Evolutionary conservation across 768 basidiomycete genomes (phyloP).

Genomic region (Kwoniella mangroviensis): DNA sequence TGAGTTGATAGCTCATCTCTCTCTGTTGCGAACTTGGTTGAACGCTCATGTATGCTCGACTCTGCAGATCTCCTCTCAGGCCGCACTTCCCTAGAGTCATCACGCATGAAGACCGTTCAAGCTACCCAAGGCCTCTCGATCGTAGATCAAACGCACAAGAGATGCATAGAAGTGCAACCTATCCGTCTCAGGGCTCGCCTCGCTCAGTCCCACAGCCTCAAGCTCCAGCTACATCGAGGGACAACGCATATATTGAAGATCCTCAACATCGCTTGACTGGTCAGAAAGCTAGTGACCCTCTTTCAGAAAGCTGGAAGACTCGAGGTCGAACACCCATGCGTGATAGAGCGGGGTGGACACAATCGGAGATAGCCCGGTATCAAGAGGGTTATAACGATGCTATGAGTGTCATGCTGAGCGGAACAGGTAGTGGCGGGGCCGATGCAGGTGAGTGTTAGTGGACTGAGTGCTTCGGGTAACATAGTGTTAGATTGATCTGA

Average conservation of each 20-base stretch:
- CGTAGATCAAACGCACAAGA: background rate
- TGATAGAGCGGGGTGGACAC: background rate
- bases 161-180: slow-evolving; percentile 1
- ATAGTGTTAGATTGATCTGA: no score
- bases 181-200: background rate
- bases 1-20: background rate
- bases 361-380: background rate
- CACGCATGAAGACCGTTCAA: background rate
- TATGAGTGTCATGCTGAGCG: background rate
- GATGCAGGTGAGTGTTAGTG: background rate
- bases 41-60: background rate
- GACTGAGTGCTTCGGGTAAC: no score
- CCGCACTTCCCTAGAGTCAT: background rate
- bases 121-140: background rate
- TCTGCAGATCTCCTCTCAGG: background rate
- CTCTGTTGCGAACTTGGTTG: background rate
- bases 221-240: background rate
- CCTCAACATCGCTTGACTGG: background rate
- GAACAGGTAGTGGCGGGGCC: background rate
- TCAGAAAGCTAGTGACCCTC: background rate
- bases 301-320: background rate
- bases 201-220: background rate
- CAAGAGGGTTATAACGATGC: slow-evolving; percentile 6
- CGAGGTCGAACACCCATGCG: background rate
- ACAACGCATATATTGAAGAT: background rate